Conservation (phyloP, 2,329 filamentous ascomycete species). For the Fusarium sp. region DNA sequence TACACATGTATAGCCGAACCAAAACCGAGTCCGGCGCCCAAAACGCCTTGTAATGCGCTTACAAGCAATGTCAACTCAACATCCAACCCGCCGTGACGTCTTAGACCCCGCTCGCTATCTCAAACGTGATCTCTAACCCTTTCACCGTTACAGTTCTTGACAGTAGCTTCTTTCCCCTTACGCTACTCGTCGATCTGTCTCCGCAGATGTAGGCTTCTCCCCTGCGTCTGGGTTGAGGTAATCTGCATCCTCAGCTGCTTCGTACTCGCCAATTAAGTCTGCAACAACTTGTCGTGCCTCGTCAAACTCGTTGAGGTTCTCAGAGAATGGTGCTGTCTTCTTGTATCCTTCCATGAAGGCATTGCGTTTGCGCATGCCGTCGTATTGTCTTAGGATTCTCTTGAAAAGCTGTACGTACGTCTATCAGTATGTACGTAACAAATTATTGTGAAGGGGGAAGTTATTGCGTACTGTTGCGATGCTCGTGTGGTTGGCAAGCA, state of each 20-base stretch:
- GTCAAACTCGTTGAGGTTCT: slow-evolving; percentile 94
- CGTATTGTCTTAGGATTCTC: slow-evolving; percentile 91
- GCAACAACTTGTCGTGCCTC: slow-evolving; percentile 91
- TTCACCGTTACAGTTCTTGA: neutral
- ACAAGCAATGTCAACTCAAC: slow-evolving; percentile 34
- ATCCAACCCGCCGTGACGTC: slow-evolving; percentile 32
- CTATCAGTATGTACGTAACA: slow-evolving; percentile 1
- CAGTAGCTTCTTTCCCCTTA: slow-evolving; percentile 34
- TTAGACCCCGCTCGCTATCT: slow-evolving; percentile 16
- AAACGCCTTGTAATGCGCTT: slow-evolving; percentile 32
- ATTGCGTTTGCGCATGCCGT: slow-evolving; percentile 93
- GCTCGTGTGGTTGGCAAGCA: slow-evolving; percentile 98
- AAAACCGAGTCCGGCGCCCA: slow-evolving; percentile 33
- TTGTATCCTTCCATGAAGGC: slow-evolving; percentile 97
- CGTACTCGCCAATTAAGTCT: slow-evolving; percentile 93
- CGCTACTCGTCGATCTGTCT: slow-evolving; percentile 64
- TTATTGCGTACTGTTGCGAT: slow-evolving; percentile 79
- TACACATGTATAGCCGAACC: slow-evolving; percentile 15
- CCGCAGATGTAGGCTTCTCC: slow-evolving; percentile 64
- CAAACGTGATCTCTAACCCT: neutral
- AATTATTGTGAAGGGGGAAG: neutral
- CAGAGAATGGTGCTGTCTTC: slow-evolving; percentile 91
- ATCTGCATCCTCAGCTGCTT: slow-evolving; percentile 90
- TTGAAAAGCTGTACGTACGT: slow-evolving; percentile 78
- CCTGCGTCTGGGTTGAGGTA: slow-evolving; percentile 83